Evolutionary conservation across 441 rosid genomes (phyloP).

Genomic region (Raphanus hybrid): DNA sequence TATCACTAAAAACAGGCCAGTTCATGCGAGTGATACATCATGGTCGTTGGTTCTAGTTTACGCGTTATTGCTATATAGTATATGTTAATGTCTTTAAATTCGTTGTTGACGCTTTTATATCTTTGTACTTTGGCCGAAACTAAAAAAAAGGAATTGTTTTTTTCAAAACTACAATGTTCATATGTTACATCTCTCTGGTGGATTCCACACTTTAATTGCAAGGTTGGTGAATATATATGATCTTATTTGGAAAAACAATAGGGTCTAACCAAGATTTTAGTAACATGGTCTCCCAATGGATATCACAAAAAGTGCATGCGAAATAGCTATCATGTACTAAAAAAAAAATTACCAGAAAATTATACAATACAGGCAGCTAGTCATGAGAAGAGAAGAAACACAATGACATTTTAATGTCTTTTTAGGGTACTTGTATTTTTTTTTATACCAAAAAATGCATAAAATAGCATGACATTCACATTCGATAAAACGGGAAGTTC

Average conservation of each 20-base stretch:
- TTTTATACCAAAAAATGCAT: background rate
- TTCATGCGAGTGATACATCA: conserved; percentile 23
- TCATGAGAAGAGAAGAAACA: too few relatives aligned
- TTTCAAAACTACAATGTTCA: conserved; percentile 8
- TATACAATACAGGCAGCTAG: background rate
- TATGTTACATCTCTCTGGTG: conserved; percentile 1
- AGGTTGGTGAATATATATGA: background rate
- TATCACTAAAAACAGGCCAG: conserved; percentile 21
- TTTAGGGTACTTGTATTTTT: background rate
- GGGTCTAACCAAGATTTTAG: too few relatives aligned
- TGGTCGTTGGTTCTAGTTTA: conserved; percentile 26
- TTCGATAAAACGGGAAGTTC: background rate
- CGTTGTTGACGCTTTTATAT: conserved; percentile 26
- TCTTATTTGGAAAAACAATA: too few relatives aligned
- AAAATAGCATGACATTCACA: background rate
- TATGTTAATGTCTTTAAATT: conserved; percentile 17
- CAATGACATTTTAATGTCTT: background rate
- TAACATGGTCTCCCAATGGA: too few relatives aligned
- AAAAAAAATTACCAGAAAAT: background rate
- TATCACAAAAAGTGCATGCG: too few relatives aligned
- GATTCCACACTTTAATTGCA: background rate
- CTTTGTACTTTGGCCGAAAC: conserved; percentile 30
- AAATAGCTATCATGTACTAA: too few relatives aligned
- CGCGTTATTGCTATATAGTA: conserved; percentile 19
- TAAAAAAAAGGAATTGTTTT: conserved; percentile 24